Evolutionary conservation across 805 yeast species (phyloP).

Genomic region (Ogataea haglerorum): DNA sequence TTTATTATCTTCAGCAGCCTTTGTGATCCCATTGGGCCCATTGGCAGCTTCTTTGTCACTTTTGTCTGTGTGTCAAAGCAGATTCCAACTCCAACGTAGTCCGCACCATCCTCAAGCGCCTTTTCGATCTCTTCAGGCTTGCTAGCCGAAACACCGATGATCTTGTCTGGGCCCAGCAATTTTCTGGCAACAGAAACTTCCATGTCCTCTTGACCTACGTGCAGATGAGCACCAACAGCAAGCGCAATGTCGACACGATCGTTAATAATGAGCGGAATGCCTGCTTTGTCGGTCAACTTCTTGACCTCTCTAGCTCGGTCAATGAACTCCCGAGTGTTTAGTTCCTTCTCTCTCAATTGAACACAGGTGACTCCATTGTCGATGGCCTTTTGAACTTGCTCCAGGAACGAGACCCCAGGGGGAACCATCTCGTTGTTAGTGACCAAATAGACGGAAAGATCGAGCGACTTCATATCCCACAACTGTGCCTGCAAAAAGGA

Average conservation of each 20-base stretch:
- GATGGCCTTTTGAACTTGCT: conserved; percentile 63
- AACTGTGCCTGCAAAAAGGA: background rate
- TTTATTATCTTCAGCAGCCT: conserved; percentile 47
- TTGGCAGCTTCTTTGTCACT: conserved; percentile 47
- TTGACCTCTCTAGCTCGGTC: conserved; percentile 59
- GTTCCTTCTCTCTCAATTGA: conserved; percentile 77
- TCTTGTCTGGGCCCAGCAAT: conserved; percentile 68
- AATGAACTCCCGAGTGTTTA: conserved; percentile 67
- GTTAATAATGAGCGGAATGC: conserved; percentile 78
- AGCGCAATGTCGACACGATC: conserved; percentile 87
- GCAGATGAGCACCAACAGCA: conserved; percentile 86
- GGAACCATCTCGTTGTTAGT: conserved; percentile 80
- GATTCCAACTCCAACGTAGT: conserved; percentile 84
- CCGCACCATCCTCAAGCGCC: conserved; percentile 50
- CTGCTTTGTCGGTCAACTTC: conserved; percentile 51
- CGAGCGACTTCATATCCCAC: conserved; percentile 28
- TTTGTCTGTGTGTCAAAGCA: conserved; percentile 75
- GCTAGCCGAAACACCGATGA: conserved; percentile 76
- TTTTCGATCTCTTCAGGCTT: conserved; percentile 50
- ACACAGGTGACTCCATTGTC: conserved; percentile 74
- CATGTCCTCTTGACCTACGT: conserved; percentile 92
- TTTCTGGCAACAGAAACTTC: conserved; percentile 52
- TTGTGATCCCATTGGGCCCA: conserved; percentile 70
- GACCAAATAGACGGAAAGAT: conserved; percentile 69
- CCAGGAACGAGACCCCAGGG: conserved; percentile 46